These are phyloP conservation scores for Porodaedalea pini DNA, from an alignment of 1,284 basidiomycete genomes.

Conservation along the genomic window DNA sequence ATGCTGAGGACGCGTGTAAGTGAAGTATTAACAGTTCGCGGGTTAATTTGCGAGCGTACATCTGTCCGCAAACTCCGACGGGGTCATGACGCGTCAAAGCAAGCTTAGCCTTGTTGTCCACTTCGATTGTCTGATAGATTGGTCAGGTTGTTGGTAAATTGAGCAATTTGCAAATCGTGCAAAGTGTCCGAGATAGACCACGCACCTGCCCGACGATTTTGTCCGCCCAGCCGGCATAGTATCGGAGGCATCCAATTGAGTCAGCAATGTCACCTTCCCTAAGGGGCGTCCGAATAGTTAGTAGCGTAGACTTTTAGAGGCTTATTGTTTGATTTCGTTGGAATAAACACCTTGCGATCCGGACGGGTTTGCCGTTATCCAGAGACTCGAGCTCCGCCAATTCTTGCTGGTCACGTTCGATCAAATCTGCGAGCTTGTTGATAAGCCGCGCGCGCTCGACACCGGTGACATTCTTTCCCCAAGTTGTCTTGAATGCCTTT, in stretches of 20 bases:
- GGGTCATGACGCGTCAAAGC: slow-evolving; percentile 90
- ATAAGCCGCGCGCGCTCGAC: slow-evolving; percentile 77
- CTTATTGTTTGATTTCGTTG: neutral
- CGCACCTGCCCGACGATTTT: slow-evolving; percentile 51
- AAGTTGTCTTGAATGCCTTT: slow-evolving; percentile 80
- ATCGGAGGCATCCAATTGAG: slow-evolving; percentile 76
- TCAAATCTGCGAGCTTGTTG: slow-evolving; percentile 86
- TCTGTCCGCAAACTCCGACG: slow-evolving; percentile 90
- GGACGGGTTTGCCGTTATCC: slow-evolving; percentile 84
- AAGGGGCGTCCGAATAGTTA: slow-evolving; percentile 16
- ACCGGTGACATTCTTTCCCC: slow-evolving; percentile 86
- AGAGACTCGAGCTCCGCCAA: slow-evolving; percentile 77
- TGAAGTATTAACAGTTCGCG: neutral
- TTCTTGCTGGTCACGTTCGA: slow-evolving; percentile 79
- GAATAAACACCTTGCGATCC: slow-evolving; percentile 59
- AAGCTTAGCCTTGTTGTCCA: slow-evolving; percentile 75
- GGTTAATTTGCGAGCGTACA: slow-evolving; percentile 45
- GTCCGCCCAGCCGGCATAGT: slow-evolving; percentile 71
- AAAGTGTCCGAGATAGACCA: neutral
- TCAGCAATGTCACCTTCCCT: slow-evolving; percentile 87
- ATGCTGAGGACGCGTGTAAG: slow-evolving; percentile 47
- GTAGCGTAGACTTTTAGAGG: slow-evolving; percentile 1
- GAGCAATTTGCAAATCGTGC: neutral
- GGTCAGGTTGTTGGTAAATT: neutral
- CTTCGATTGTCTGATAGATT: slow-evolving; percentile 63